These are phyloP conservation scores for Chenopodium album DNA, from an alignment of 148 eudicot species.

Conservation along the genomic window DNA sequence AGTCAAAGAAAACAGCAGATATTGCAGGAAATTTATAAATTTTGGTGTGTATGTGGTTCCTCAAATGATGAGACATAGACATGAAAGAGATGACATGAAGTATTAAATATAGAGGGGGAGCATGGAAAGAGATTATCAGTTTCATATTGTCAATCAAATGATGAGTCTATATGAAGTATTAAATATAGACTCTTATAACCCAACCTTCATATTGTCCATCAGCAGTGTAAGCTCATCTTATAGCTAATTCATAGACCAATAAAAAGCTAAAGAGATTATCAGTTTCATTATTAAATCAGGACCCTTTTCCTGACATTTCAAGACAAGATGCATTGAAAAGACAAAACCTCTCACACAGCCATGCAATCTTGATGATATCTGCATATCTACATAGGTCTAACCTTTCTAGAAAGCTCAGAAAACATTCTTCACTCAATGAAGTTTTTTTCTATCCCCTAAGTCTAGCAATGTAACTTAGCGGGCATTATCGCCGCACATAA, in stretches of 20 bases:
- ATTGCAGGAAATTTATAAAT: too few species aligned
- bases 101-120: neutral
- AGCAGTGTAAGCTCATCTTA: neutral
- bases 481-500: neutral
- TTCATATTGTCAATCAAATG: too few species aligned
- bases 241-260: neutral
- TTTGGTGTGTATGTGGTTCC: too few species aligned
- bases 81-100: neutral
- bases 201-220: neutral
- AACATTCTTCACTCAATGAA: too few species aligned
- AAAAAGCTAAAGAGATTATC: neutral
- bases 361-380: too few species aligned
- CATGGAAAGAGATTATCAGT: too few species aligned
- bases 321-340: neutral
- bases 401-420: too few species aligned
- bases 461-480: neutral
- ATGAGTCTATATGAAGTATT: too few species aligned
- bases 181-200: neutral
- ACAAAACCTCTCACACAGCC: too few species aligned
- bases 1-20: too few species aligned
- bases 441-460: too few species aligned
- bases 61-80: neutral
- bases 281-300: neutral
- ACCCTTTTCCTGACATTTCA: neutral
- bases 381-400: too few species aligned